Evolutionary conservation across 345 rosid genomes (phyloP).

Genomic region (Citrus reticulata): DNA sequence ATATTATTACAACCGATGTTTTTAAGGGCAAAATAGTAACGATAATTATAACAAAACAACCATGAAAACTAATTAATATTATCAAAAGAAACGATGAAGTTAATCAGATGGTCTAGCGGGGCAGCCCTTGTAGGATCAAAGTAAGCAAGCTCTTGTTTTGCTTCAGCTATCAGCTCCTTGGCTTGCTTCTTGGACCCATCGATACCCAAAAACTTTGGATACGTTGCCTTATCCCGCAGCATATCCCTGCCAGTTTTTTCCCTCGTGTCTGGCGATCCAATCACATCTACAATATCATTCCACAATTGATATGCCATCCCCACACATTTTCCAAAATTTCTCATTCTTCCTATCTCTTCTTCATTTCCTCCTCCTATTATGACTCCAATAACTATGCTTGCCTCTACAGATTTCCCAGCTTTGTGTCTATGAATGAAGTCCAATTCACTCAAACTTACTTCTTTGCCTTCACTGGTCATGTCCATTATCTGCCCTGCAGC

Average conservation of each 20-base stretch:
- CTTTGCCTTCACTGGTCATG: slow-evolving; percentile 34
- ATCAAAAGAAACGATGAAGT: too few species aligned
- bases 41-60: too few species aligned
- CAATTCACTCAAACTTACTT: slow-evolving; percentile 16
- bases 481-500: slow-evolving; percentile 56
- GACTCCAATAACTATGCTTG: slow-evolving; percentile 29
- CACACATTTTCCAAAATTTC: not conserved
- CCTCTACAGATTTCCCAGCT: slow-evolving; percentile 35
- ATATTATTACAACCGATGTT: too few species aligned
- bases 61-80: too few species aligned
- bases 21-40: too few species aligned
- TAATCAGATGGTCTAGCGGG: not conserved
- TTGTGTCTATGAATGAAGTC: slow-evolving; percentile 36
- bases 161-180: slow-evolving; percentile 19
- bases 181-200: slow-evolving; percentile 28
- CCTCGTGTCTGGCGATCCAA: slow-evolving; percentile 23
- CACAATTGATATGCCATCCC: slow-evolving; percentile 17
- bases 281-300: slow-evolving; percentile 15
- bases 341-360: slow-evolving; percentile 20
- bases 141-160: slow-evolving; percentile 18
- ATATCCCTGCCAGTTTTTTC: slow-evolving; percentile 37
- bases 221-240: slow-evolving; percentile 22
- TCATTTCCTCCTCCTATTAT: slow-evolving; percentile 26
- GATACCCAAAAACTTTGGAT: slow-evolving; percentile 10
- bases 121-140: slow-evolving; percentile 29